A percentile compares a stretch with the other conserved stretches of the same genome.
Evolutionary conservation across 768 basidiomycete genomes (phyloP).

Genomic region (Hemileccinum impolitum): DNA sequence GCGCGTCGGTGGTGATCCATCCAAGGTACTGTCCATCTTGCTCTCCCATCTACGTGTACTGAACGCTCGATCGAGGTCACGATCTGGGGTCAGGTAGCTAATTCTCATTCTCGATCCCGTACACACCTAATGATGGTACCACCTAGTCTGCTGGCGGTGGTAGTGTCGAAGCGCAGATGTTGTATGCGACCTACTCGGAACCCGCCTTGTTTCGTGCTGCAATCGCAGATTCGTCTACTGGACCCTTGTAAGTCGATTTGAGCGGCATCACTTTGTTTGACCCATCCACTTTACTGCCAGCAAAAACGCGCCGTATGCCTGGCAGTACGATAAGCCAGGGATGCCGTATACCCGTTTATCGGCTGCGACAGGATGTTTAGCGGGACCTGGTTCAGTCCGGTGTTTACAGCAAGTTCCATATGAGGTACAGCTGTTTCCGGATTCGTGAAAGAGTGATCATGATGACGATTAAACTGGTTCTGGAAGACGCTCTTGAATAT

Average conservation of each 20-base stretch:
- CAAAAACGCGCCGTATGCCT: conserved; percentile 46
- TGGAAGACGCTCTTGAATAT: conserved; percentile 46
- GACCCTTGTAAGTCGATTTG: conserved; percentile 16
- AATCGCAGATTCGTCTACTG: conserved; percentile 18
- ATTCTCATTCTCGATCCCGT: background rate
- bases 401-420: conserved; percentile 36
- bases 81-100: conserved; percentile 18
- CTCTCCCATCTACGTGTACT: background rate
- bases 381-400: conserved; percentile 35
- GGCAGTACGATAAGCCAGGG: conserved; percentile 49
- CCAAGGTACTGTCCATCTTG: conserved; percentile 36
- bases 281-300: conserved; percentile 25
- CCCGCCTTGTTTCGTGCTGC: conserved; percentile 13
- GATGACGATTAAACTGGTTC: background rate
- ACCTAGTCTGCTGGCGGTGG: conserved; percentile 18
- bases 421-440: conserved; percentile 5
- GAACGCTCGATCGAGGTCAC: conserved; percentile 10
- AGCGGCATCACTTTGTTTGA: background rate
- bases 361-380: conserved; percentile 43
- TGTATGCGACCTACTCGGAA: background rate
- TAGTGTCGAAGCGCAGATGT: conserved; percentile 13
- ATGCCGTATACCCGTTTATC: conserved; percentile 49
- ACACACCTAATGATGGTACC: background rate
- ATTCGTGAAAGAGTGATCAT: background rate
- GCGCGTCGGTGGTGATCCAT: conserved; percentile 61